phyloP scores from a whole-genome alignment of 495 filamentous ascomycete genomes.

The Aspergillus leporis region DNA sequence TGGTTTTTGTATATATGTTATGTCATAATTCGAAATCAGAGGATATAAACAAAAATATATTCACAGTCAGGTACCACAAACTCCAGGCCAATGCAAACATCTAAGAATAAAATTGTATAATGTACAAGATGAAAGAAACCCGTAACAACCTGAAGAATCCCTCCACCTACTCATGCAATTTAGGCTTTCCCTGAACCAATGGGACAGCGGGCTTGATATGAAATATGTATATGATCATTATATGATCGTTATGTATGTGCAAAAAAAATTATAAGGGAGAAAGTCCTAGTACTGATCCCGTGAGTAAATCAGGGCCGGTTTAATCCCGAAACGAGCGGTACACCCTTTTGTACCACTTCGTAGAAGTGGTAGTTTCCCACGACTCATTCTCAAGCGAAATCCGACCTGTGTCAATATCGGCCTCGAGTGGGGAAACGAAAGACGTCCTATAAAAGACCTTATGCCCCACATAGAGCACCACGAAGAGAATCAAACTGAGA shows the following conservation, averaged over 20 bases:
- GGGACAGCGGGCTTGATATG: not conserved
- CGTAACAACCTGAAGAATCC: not conserved
- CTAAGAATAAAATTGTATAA: slow-evolving; percentile 1
- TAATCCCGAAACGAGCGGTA: not conserved
- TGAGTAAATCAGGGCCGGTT: not conserved
- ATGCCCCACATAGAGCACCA: slow-evolving; percentile 58
- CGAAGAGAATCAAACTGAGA: slow-evolving; percentile 61
- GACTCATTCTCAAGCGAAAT: slow-evolving; percentile 39
- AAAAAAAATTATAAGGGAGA: not conserved
- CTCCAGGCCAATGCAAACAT: slow-evolving; percentile 19
- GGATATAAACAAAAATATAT: not conserved
- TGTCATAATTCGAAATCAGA: not conserved
- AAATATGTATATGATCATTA: not conserved
- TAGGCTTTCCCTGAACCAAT: not conserved
- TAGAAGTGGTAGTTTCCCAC: slow-evolving; percentile 46
- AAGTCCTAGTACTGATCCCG: not conserved
- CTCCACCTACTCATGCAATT: not conserved
- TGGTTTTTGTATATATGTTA: not conserved
- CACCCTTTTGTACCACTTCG: slow-evolving; percentile 40
- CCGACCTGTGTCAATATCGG: slow-evolving; percentile 52
- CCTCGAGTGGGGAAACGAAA: slow-evolving; percentile 45
- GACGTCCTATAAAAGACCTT: slow-evolving; percentile 49
- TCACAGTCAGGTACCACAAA: slow-evolving; percentile 15
- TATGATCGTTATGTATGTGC: not conserved
- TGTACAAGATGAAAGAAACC: slow-evolving; percentile 6